Base-by-base conservation (phyloP, 768 basidiomycete species). In the Termitomyces bulborhizus region DNA sequence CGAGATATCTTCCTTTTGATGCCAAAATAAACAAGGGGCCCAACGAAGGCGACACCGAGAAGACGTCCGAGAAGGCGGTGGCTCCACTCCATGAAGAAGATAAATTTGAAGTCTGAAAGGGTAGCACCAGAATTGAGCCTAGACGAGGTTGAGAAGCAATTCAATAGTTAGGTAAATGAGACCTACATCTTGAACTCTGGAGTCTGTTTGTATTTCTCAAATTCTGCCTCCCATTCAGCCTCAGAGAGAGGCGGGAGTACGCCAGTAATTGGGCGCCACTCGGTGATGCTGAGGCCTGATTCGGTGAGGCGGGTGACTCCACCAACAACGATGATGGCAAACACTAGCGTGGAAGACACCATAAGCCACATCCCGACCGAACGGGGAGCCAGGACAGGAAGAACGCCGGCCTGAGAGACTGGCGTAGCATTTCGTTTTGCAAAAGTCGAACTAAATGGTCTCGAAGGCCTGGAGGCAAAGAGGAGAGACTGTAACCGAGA, bases 71-170 rank as follows among this genome's bases (percentile, higher is more conserved):
- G 84, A 51, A 96, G 73, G 42, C 97, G 90, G 71, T 99, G 97
- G 5, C 83, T 82, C 93, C 94, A 99, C 79, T 99, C 97, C 96
- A 94, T 95, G 73, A 88, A 89, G 71, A 94, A 99, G 56, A 99
- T 98, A 57, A 81, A 80, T 70, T 99, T 98, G 77, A 99, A 99
- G 65, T 98, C 89, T 29, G 85, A 77, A 54, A 98, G 71, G 31
- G 85, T 83, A 54, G 97, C 94, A 9, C 86, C 83, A 57, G 91
- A 87, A 68, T 99, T 99, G 58, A 94, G 73, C 65, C 95, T 98
- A 15, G 46, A 26, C 44, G 46, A 47, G 50, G 36, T 42, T 40
- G 39, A 44, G 15, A 44, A 32, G 21, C 1, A n/a, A 29, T 45
- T 54, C n/a, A 6, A 34, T 7, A 15, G 52, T 39, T 37, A 32